Conservation (phyloP, 257 asterid species). For the Nicotiana benthamiana region DNA sequence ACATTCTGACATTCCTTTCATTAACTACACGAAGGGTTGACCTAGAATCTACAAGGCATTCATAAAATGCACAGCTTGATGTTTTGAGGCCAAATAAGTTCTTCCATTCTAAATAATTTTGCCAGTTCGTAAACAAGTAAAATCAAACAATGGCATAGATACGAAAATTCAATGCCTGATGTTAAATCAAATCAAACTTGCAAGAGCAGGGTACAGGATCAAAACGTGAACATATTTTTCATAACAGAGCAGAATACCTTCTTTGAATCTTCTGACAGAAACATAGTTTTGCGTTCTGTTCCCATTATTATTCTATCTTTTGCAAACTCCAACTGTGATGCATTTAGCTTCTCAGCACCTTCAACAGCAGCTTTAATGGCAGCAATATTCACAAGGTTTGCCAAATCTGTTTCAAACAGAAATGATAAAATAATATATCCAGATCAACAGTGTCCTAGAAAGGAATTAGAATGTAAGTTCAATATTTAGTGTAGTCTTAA, state of each 20-base stretch:
- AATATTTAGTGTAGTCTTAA: background rate
- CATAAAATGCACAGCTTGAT: background rate
- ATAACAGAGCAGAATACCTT: constrained; percentile 39
- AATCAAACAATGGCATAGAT: background rate
- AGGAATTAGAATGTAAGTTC: background rate
- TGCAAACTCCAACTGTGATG: constrained; percentile 83
- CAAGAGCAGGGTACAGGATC: background rate
- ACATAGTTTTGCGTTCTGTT: constrained; percentile 96
- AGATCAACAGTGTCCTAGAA: background rate
- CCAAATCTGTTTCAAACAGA: constrained; percentile 51
- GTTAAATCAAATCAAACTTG: background rate
- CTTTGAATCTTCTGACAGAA: constrained; percentile 82
- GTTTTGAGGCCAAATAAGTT: background rate
- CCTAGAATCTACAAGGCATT: background rate
- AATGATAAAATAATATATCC: background rate
- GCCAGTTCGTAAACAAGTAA: background rate
- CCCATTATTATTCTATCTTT: constrained; percentile 98
- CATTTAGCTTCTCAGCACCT: constrained; percentile 83
- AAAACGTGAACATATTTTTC: background rate
- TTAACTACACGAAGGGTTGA: background rate
- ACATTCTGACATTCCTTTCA: background rate
- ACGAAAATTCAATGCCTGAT: background rate
- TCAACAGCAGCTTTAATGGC: constrained; percentile 97
- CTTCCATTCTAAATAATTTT: background rate
- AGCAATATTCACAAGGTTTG: constrained; percentile 88